Base-by-base conservation (phyloP, 139 green algal species). In the Spirogloea muscicola region DNA sequence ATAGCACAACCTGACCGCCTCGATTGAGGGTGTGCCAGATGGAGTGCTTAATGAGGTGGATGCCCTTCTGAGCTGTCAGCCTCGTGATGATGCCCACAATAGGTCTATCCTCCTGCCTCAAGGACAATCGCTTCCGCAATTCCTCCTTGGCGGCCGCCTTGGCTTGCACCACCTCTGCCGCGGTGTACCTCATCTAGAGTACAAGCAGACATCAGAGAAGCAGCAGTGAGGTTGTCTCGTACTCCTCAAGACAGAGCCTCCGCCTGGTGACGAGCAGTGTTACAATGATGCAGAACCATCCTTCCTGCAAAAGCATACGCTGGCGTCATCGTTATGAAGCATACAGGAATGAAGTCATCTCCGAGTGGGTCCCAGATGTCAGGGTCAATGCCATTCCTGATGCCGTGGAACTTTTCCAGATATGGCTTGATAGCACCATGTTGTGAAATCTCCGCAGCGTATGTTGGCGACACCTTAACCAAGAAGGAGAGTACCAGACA, bases 311-410 rank as follows among this genome's bases (percentile, higher is more conserved):
- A n/a, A n/a, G n/a, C n/a, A n/a, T n/a, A n/a, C n/a, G n/a, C n/a
- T n/a, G n/a, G n/a, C n/a, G n/a, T n/a, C n/a, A n/a, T n/a, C n/a
- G n/a, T n/a, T n/a, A n/a, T n/a, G n/a, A n/a, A n/a, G n/a, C n/a
- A n/a, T n/a, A 86, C 43, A 13, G 90, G 91, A 59, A 96, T 74
- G 77, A 89, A 90, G 10, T 66, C 40, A 79, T 96, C 93, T 25
- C 78, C 70, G 3, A 72, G 58, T 5, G 94, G 94, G 79, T 98
- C 90, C 94, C 94, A 98, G 61, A 97, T 94, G 79, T 98, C 94
- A 36, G 86, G 69, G 84, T 98, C 94, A 63, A 98, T 98, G 52
- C 94, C 94, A 77, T 98, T 98, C 42, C 59, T 33, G 36, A 87
- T 82, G 64, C 82, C 82, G 61, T 84, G 64, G 64, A 87, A 87